phyloP scores from a whole-genome alignment of 2,329 filamentous ascomycete species.

The Cadophora sp. region DNA sequence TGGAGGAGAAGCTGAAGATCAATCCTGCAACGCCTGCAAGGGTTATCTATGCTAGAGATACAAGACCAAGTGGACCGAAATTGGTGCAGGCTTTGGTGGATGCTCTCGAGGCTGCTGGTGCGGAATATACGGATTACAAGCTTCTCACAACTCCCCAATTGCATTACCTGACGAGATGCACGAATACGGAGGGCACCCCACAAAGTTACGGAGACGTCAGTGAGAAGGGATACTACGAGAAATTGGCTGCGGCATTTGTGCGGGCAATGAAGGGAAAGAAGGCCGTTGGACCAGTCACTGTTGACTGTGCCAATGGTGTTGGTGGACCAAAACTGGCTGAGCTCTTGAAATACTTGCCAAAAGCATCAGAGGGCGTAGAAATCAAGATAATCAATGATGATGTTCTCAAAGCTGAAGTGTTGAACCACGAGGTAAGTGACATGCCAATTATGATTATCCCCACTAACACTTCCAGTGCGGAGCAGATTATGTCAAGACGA shows the following conservation, averaged over 20 bases:
- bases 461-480: conserved; percentile 67
- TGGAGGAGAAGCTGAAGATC: conserved; percentile 79
- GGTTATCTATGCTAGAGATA: conserved; percentile 91
- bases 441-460: background rate
- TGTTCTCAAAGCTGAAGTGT: conserved; percentile 83
- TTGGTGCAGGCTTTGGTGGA: conserved; percentile 81
- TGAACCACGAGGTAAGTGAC: conserved; percentile 79
- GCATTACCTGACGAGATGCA: conserved; percentile 93
- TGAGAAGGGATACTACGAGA: conserved; percentile 94
- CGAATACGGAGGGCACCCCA: conserved; percentile 89
- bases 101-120: conserved; percentile 77
- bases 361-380: conserved; percentile 71
- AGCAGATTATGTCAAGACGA: conserved; percentile 97
- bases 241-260: conserved; percentile 84
- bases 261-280: conserved; percentile 80
- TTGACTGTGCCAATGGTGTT: conserved; percentile 97
- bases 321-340: conserved; percentile 90
- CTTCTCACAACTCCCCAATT: conserved; percentile 96
- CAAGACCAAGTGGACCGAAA: conserved; percentile 86
- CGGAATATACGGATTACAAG: conserved; percentile 83
- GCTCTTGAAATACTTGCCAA: conserved; percentile 81
- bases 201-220: conserved; percentile 88
- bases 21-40: conserved; percentile 73
- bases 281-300: conserved; percentile 75
- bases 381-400: conserved; percentile 93